Evolutionary conservation across 805 yeast species (phyloP), one percentile per base, ranked within the genome.

Genomic region (Metschnikowia continentalis): DNA sequence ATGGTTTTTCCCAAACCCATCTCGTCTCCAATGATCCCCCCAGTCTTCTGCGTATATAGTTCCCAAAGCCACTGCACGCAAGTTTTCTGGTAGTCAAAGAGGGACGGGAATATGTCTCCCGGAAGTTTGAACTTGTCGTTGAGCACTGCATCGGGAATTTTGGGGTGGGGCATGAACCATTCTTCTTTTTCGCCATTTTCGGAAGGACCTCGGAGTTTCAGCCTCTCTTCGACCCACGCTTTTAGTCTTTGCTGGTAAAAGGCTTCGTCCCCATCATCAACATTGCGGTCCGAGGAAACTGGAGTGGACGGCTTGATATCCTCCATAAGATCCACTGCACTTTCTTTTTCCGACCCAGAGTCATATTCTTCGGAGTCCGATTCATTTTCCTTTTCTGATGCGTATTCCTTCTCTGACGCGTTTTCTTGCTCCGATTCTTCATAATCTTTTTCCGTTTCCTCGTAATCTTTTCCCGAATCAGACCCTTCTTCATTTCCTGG

Each of bases 61-160:
- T 94, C 99, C 85, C 95, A 91, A 2, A 94, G 78, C 99, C 99
- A 92, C 61, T 94, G 96, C 1, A 94, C 97, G 54, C 98, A 90
- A 0, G 98, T 94, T 61, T 88, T 88, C 61, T 94, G 99, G 65
- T 94, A 94, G 56, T 89, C 96, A 62, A 94, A 94, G 13, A 94
- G 70, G 4, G 90, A 78, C 0, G 94, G 84, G 66, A 86, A 90
- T 0, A 94, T 83, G 57, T 92, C 97, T 2, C 97, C 98, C 0
- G 99, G 98, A 0, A 94, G 74, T 52, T 71, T 78, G 66, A 85
- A 90, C 7, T 78, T 80, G 36, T 79, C 81, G 61, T 89, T 86
- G 5, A 92, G 68, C 6, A 79, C 74, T 0, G 96, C 91, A 65
- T 90, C 97, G 0, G 88, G 78, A 23, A 79, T 73, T 0, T 79